Evolutionary conservation across 805 yeast species (phyloP).

Genomic region (Suhomyces sp.): DNA sequence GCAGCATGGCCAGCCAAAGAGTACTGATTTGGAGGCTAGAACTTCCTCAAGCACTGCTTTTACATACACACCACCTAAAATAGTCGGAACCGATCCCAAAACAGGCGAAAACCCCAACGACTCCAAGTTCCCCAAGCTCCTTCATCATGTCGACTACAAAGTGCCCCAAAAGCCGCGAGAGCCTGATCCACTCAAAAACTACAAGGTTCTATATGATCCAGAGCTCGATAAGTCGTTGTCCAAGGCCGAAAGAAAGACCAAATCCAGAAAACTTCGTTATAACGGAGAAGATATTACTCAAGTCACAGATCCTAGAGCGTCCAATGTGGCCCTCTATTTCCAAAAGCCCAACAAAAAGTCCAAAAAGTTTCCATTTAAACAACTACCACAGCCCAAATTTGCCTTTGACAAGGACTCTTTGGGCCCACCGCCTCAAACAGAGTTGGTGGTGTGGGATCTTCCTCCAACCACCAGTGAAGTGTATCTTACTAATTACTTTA

Average conservation of each 20-base stretch:
- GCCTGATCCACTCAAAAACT: conserved; percentile 25
- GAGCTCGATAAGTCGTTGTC: conserved; percentile 35
- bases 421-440: conserved; percentile 71
- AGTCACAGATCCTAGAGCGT: conserved; percentile 44
- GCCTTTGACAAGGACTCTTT: conserved; percentile 67
- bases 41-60: not conserved
- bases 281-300: conserved; percentile 25
- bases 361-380: conserved; percentile 42
- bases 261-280: conserved; percentile 40
- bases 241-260: conserved; percentile 30
- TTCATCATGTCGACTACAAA: conserved; percentile 26
- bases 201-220: conserved; percentile 51
- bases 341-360: conserved; percentile 38
- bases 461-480: conserved; percentile 51
- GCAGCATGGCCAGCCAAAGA: not conserved
- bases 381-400: conserved; percentile 42
- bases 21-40: not conserved
- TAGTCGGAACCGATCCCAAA: conserved; percentile 6
- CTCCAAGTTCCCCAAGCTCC: conserved; percentile 24
- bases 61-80: not conserved
- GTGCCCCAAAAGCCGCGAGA: conserved; percentile 6
- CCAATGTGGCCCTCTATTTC: conserved; percentile 24
- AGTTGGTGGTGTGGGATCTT: conserved; percentile 66
- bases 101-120: conserved; percentile 35
- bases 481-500: conserved; percentile 50